These are phyloP conservation scores for Saturnispora ahearnii DNA, from an alignment of 805 yeast genomes.

Conservation along the genomic window DNA sequence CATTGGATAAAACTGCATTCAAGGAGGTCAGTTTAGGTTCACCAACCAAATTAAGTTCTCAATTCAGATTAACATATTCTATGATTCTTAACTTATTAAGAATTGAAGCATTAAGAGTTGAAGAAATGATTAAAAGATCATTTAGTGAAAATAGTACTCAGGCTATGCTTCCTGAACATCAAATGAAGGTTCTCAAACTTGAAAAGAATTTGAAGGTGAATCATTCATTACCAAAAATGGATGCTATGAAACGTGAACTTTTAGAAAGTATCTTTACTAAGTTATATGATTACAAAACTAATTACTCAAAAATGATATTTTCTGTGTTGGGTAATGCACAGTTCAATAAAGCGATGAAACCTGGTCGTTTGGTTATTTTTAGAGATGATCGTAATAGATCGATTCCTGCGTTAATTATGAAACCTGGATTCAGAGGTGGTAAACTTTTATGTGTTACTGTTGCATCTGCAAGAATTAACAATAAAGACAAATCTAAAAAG, in stretches of 20 bases:
- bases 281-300: constrained; percentile 36
- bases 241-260: constrained; percentile 32
- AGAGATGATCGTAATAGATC: constrained; percentile 37
- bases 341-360: constrained; percentile 38
- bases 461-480: not conserved
- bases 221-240: constrained; percentile 26
- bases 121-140: constrained; percentile 94
- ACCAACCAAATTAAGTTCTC: constrained; percentile 85
- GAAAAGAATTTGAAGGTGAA: constrained; percentile 34
- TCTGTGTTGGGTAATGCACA: constrained; percentile 40
- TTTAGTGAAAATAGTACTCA: constrained; percentile 89
- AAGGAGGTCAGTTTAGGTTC: constrained; percentile 80
- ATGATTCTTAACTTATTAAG: constrained; percentile 89
- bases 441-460: constrained; percentile 3
- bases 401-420: constrained; percentile 47
- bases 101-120: constrained; percentile 92
- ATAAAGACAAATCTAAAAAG: constrained; percentile 5
- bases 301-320: constrained; percentile 37
- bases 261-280: constrained; percentile 30
- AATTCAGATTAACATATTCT: constrained; percentile 88
- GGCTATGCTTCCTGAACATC: constrained; percentile 77
- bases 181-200: constrained; percentile 49
- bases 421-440: constrained; percentile 14
- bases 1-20: constrained; percentile 48
- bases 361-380: constrained; percentile 53